These are phyloP conservation scores for Neltuma alba DNA, from an alignment of 306 rosid species.

Conservation along the genomic window DNA sequence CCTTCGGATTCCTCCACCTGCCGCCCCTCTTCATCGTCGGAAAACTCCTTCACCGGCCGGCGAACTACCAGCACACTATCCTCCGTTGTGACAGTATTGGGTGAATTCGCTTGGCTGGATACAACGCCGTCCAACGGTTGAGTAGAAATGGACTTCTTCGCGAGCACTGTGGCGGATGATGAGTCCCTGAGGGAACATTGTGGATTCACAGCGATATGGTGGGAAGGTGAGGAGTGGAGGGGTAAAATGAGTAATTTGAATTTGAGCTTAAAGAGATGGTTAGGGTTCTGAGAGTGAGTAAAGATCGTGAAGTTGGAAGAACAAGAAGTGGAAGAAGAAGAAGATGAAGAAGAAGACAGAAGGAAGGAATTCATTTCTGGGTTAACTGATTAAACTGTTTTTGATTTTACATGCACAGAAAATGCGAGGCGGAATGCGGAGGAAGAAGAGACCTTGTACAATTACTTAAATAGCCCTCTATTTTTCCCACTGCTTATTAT, in stretches of 20 bases:
- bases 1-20: conserved; percentile 26
- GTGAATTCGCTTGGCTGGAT: background rate
- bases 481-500: no score
- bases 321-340: conserved; percentile 52
- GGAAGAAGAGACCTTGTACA: conserved; percentile 25
- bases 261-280: conserved; percentile 46
- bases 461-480: conserved; percentile 52
- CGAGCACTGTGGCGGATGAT: conserved; percentile 48
- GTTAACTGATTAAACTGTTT: conserved; percentile 51
- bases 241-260: conserved; percentile 51
- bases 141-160: conserved; percentile 22
- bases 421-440: conserved; percentile 46
- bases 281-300: conserved; percentile 60
- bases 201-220: conserved; percentile 36
- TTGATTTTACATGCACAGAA: conserved; percentile 25
- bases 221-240: conserved; percentile 40
- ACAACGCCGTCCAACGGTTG: conserved; percentile 25
- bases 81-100: conserved; percentile 6
- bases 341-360: conserved; percentile 35
- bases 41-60: conserved; percentile 71
- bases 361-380: conserved; percentile 52
- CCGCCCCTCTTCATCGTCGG: conserved; percentile 32
- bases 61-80: conserved; percentile 62
- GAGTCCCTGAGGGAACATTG: conserved; percentile 60
- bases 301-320: conserved; percentile 56